A percentile compares a stretch with the other conserved stretches of the same genome.
These are phyloP conservation scores for Lipomyces yamadae DNA, from an alignment of 805 yeast genomes.

Conservation along the genomic window DNA sequence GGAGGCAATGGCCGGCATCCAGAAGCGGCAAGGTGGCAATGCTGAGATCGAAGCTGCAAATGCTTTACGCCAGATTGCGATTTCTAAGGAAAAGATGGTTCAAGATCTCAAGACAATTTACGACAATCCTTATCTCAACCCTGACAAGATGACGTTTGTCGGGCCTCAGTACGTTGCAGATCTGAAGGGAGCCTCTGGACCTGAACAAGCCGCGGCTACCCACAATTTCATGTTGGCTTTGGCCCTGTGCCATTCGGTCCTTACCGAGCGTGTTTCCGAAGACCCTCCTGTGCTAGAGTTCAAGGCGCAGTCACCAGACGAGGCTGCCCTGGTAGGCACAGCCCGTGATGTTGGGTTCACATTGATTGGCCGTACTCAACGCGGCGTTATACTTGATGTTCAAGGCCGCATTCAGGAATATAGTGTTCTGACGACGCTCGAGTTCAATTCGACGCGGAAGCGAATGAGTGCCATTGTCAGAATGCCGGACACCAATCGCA, in stretches of 20 bases:
- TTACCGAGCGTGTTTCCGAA: constrained; percentile 59
- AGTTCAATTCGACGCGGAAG: constrained; percentile 73
- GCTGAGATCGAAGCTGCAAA: constrained; percentile 54
- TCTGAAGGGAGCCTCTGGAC: constrained; percentile 49
- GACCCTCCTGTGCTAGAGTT: constrained; percentile 51
- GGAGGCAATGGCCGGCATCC: constrained; percentile 74
- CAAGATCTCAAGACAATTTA: constrained; percentile 47
- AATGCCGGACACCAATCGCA: constrained; percentile 49
- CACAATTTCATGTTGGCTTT: constrained; percentile 66
- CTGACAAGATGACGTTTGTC: constrained; percentile 62
- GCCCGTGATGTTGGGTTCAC: constrained; percentile 76
- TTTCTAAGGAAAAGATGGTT: constrained; percentile 57
- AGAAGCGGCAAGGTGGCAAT: constrained; percentile 68
- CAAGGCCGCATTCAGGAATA: constrained; percentile 55
- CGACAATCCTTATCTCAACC: constrained; percentile 57
- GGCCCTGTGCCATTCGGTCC: constrained; percentile 76
- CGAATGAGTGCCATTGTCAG: constrained; percentile 77
- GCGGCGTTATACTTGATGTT: constrained; percentile 50
- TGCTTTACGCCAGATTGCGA: constrained; percentile 50
- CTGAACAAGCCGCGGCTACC: constrained; percentile 54
- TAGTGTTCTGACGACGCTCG: constrained; percentile 60
- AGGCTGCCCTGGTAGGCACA: constrained; percentile 75
- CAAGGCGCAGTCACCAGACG: constrained; percentile 86
- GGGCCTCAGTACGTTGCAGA: constrained; percentile 65
- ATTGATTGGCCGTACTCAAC: constrained; percentile 59